These are phyloP conservation scores for Hymenochaete sp. DNA, from an alignment of 1,284 basidiomycete genomes.

Conservation along the genomic window DNA sequence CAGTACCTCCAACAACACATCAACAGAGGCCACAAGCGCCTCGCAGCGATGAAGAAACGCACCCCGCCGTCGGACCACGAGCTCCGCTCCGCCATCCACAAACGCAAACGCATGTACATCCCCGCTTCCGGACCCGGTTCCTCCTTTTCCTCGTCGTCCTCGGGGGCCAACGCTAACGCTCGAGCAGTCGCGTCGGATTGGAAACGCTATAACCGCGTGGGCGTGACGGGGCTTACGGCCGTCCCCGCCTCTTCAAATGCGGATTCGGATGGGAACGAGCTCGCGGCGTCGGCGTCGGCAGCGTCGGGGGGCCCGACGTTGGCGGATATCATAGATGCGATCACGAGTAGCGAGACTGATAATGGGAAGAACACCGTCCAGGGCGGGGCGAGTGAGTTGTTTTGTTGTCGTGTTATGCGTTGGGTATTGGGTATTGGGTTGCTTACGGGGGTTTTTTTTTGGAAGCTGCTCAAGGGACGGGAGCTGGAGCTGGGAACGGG, in stretches of 20 bases:
- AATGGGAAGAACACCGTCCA: not conserved
- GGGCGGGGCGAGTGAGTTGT: too few relatives aligned
- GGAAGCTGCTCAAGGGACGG: too few relatives aligned
- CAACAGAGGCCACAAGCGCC: conserved; percentile 55
- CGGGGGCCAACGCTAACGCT: not conserved
- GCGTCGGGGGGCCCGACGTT: too few relatives aligned
- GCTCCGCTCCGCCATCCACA: conserved; percentile 43
- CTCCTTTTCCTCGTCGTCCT: conserved; percentile 19
- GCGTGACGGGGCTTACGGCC: too few relatives aligned
- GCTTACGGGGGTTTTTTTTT: too few relatives aligned
- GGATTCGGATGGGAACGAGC: too few relatives aligned
- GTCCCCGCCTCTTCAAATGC: too few relatives aligned
- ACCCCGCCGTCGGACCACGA: conserved; percentile 40
- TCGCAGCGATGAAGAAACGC: conserved; percentile 61
- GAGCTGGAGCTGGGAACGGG: too few relatives aligned
- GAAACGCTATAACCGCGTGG: too few relatives aligned
- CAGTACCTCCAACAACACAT: conserved; percentile 65
- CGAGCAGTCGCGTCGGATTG: conserved; percentile 28
- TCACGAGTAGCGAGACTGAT: not conserved
- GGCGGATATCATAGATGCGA: not conserved
- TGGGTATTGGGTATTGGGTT: too few relatives aligned
- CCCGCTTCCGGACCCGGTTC: too few relatives aligned
- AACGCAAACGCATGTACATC: conserved; percentile 40
- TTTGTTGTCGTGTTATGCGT: not conserved
- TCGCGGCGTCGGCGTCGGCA: too few relatives aligned